These are phyloP conservation scores for Durotheca rogersii DNA, from an alignment of 495 filamentous ascomycete species.

Conservation along the genomic window DNA sequence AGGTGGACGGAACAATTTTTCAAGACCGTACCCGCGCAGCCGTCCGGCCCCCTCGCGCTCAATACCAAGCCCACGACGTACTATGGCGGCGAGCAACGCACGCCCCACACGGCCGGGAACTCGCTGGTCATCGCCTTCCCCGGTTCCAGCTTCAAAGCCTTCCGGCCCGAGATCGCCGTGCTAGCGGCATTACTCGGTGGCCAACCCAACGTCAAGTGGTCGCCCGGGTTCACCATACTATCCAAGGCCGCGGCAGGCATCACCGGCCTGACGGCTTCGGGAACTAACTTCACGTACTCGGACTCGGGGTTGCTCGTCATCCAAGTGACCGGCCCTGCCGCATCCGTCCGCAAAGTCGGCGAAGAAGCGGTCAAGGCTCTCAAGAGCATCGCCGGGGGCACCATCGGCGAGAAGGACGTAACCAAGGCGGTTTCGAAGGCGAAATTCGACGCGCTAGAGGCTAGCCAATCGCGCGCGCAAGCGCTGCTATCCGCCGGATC, in stretches of 20 bases:
- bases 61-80: constrained; percentile 67
- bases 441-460: constrained; percentile 89
- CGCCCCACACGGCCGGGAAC: constrained; percentile 69
- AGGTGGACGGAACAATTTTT: constrained; percentile 97
- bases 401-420: constrained; percentile 77
- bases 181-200: constrained; percentile 90
- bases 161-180: constrained; percentile 87
- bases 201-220: constrained; percentile 91
- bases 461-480: constrained; percentile 65
- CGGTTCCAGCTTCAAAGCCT: constrained; percentile 73
- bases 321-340: constrained; percentile 69
- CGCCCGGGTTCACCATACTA: constrained; percentile 85
- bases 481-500: constrained; percentile 53
- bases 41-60: constrained; percentile 40
- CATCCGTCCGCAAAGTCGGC: constrained; percentile 58
- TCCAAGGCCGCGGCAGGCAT: constrained; percentile 68
- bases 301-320: constrained; percentile 89
- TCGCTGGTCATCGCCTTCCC: constrained; percentile 88
- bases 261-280: constrained; percentile 64
- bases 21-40: constrained; percentile 50
- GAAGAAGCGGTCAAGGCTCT: constrained; percentile 73
- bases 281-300: constrained; percentile 82
- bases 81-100: constrained; percentile 91
- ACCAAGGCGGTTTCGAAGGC: constrained; percentile 89
- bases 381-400: constrained; percentile 72